These are phyloP conservation scores for Suillus placidus DNA, from an alignment of 768 basidiomycete species.

Conservation along the genomic window DNA sequence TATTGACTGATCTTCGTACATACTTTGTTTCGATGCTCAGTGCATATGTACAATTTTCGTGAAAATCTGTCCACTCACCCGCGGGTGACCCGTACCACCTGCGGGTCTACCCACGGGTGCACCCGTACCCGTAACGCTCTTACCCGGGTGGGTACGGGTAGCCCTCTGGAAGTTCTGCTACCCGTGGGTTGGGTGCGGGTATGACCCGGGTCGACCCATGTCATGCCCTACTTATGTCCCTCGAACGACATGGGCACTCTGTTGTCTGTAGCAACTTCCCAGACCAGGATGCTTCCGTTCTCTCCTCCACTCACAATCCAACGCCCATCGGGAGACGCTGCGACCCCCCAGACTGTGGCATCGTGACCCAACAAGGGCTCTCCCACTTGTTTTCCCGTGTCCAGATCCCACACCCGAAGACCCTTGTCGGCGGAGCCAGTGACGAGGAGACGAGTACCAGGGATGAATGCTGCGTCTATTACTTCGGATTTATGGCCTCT, in stretches of 20 bases:
- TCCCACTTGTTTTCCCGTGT: neutral
- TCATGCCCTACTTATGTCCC: no score
- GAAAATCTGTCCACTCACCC: no score
- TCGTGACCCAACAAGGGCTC: neutral
- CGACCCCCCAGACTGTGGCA: neutral
- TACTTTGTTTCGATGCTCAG: no score
- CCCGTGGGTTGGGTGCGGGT: no score
- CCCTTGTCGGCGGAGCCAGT: neutral
- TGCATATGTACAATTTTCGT: no score
- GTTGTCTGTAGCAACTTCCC: neutral
- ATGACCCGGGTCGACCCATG: no score
- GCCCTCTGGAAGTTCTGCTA: no score
- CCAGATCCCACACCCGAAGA: neutral
- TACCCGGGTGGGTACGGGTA: no score
- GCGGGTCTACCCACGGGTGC: no score
- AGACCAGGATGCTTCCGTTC: neutral
- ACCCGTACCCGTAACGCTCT: no score
- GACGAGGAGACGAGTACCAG: neutral
- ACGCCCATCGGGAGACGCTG: neutral
- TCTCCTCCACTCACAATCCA: neutral
- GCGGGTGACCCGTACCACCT: no score
- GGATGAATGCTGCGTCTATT: neutral
- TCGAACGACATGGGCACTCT: neutral
- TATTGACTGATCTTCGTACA: no score
- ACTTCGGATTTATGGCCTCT: neutral